phyloP scores from a whole-genome alignment of 805 yeast genomes.

The Maudiozyma saulgeensis region DNA sequence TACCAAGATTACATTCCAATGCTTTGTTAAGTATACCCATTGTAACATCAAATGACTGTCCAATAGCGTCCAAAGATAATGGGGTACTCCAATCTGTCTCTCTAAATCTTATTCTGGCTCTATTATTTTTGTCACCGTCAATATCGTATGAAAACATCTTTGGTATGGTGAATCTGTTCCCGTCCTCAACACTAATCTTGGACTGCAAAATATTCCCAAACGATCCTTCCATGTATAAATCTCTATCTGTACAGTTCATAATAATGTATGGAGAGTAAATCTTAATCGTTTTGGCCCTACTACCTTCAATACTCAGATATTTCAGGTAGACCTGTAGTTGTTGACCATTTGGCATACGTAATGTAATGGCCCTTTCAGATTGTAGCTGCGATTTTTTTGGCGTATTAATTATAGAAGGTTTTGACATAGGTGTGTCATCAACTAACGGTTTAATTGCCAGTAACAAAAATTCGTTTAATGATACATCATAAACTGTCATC shows the following conservation, averaged over 20 bases:
- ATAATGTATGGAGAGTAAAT: conserved; percentile 82
- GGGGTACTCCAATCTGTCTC: conserved; percentile 67
- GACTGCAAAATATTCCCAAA: conserved; percentile 45
- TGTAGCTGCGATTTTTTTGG: conserved; percentile 45
- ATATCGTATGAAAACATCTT: conserved; percentile 77
- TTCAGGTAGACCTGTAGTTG: conserved; percentile 51
- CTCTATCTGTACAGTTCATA: conserved; percentile 68
- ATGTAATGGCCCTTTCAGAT: conserved; percentile 42
- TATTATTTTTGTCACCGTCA: conserved; percentile 46
- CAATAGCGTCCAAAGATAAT: conserved; percentile 81
- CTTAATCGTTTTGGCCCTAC: conserved; percentile 49
- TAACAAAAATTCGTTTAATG: conserved; percentile 59
- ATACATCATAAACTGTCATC: conserved; percentile 73
- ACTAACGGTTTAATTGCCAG: conserved; percentile 58
- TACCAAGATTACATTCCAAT: conserved; percentile 65
- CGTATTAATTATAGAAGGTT: conserved; percentile 34
- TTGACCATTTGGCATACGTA: conserved; percentile 60
- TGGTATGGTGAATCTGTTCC: conserved; percentile 38
- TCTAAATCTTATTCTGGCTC: conserved; percentile 57
- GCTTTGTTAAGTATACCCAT: conserved; percentile 41
- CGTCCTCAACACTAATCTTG: conserved; percentile 24
- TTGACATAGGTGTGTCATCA: conserved; percentile 30
- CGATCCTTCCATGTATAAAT: conserved; percentile 49
- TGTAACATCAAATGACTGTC: conserved; percentile 57
- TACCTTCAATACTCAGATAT: conserved; percentile 43